A percentile compares a stretch with the other conserved stretches of the same genome.
These are phyloP conservation scores for Blastocystis sp. DNA, from an alignment of 352 stramenopile species.

Conservation along the genomic window DNA sequence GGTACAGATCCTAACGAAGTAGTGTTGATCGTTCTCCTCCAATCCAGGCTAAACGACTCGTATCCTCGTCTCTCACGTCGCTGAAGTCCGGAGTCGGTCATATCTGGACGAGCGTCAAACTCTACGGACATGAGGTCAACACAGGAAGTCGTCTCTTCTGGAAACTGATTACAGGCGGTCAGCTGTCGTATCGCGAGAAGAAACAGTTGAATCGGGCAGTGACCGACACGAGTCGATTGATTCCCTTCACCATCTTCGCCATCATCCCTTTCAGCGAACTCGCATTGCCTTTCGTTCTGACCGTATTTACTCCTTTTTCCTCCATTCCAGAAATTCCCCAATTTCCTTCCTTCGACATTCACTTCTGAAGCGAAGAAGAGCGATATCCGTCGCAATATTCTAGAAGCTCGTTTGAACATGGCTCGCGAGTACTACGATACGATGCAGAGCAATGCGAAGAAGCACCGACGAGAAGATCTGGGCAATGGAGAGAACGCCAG, in stretches of 20 bases:
- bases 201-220: conserved; percentile 46
- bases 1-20: conserved; percentile 13
- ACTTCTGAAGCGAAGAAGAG: conserved; percentile 49
- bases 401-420: conserved; percentile 35
- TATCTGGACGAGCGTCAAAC: conserved; percentile 37
- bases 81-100: neutral
- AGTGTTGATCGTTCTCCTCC: neutral
- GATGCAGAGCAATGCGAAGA: neutral
- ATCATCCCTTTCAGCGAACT: conserved; percentile 60
- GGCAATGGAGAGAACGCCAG: neutral
- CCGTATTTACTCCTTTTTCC: neutral
- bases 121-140: conserved; percentile 50
- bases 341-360: conserved; percentile 58
- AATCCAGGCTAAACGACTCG: neutral
- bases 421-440: conserved; percentile 49
- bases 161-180: conserved; percentile 37
- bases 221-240: conserved; percentile 19
- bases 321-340: conserved; percentile 57
- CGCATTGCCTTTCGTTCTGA: conserved; percentile 50
- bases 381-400: neutral
- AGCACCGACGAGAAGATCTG: conserved; percentile 9
- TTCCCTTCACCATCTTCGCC: conserved; percentile 56
- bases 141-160: conserved; percentile 37
- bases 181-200: conserved; percentile 47
- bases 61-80: neutral